phyloP scores from a whole-genome alignment of 192 early-diverging fungal species.

The Neocallimastix lanati region DNA sequence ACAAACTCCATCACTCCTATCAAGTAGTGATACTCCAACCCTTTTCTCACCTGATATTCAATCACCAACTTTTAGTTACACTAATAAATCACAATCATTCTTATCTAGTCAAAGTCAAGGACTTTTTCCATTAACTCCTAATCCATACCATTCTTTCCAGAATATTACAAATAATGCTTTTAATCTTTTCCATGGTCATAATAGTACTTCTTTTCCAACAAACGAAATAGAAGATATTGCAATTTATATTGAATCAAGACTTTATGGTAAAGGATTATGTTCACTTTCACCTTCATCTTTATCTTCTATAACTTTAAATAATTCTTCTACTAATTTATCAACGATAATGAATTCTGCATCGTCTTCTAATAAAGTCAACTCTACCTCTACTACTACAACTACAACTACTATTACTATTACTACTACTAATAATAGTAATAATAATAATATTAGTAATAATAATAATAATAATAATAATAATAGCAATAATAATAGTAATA shows the following conservation, averaged over 20 bases:
- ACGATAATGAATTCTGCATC: too few species aligned
- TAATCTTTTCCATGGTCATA: neutral
- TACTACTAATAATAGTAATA: too few species aligned
- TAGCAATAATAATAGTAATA: too few species aligned
- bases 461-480: too few species aligned
- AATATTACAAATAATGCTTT: neutral
- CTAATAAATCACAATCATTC: neutral
- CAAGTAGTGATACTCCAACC: neutral
- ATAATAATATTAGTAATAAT: too few species aligned
- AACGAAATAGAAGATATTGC: neutral
- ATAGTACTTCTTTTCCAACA: neutral
- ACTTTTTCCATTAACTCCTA: neutral
- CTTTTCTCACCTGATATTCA: neutral
- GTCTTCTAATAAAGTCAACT: too few species aligned
- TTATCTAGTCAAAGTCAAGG: neutral
- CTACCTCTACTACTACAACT: too few species aligned
- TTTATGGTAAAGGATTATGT: neutral
- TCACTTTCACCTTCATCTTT: neutral
- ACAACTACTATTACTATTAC: too few species aligned
- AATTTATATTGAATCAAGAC: neutral
- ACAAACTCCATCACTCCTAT: neutral
- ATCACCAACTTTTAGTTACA: neutral
- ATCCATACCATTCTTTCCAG: neutral
- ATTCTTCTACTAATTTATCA: too few species aligned
- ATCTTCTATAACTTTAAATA: too few species aligned